These are phyloP conservation scores for Cryphonectria naterciae DNA, from an alignment of 2,329 filamentous ascomycete species.

Conservation along the genomic window DNA sequence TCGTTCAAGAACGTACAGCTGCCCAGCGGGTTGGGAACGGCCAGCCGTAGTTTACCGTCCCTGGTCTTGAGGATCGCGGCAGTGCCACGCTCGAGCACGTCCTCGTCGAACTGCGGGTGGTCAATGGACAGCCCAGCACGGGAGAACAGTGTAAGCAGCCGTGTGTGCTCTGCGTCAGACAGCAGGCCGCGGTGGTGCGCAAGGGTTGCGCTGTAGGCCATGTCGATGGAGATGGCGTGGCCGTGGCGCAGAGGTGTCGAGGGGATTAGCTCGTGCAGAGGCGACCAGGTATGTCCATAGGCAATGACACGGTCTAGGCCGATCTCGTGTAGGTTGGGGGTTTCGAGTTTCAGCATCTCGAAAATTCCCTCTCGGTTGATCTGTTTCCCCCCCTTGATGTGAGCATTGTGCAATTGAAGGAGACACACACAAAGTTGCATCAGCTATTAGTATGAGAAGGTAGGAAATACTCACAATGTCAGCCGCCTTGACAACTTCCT, in stretches of 20 bases:
- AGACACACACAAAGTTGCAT: too few species aligned
- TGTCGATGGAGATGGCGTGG: conserved; percentile 75
- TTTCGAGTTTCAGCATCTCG: conserved; percentile 75
- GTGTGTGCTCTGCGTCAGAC: conserved; percentile 61
- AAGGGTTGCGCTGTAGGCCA: conserved; percentile 74
- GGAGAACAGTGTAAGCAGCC: conserved; percentile 70
- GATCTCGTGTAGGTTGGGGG: conserved; percentile 74
- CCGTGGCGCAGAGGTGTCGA: conserved; percentile 71
- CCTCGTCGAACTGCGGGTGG: conserved; percentile 68
- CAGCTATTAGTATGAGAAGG: too few species aligned
- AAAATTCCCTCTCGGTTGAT: conserved; percentile 72
- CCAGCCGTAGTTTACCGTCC: conserved; percentile 69
- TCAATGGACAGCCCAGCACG: conserved; percentile 73
- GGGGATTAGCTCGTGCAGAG: conserved; percentile 71
- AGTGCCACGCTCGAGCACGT: conserved; percentile 67
- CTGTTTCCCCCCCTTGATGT: conserved; percentile 33
- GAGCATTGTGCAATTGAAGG: not conserved
- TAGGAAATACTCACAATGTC: conserved; percentile 44
- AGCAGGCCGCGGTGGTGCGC: conserved; percentile 66
- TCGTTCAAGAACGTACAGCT: conserved; percentile 72
- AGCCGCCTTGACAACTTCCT: conserved; percentile 62
- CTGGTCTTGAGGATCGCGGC: conserved; percentile 72
- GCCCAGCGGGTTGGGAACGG: conserved; percentile 70
- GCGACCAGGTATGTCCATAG: conserved; percentile 76
- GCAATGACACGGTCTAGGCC: conserved; percentile 74